Evolutionary conservation across 805 yeast genomes (phyloP).

Genomic region (Ogataea pignaliae): DNA sequence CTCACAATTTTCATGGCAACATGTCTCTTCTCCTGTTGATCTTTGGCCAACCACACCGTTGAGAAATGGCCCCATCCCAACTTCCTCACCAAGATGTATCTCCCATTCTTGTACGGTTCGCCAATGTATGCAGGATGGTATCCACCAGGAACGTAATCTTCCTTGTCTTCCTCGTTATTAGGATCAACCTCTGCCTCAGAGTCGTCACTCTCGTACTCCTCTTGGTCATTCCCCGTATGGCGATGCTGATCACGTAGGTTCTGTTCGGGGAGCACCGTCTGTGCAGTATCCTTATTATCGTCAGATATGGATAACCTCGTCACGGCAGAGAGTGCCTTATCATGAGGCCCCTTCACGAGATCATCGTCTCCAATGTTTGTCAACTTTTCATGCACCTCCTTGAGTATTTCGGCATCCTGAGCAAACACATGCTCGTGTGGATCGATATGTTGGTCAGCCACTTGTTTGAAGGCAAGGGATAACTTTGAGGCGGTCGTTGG

Average conservation of each 20-base stretch:
- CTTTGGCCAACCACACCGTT: constrained; percentile 86
- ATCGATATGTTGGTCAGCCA: constrained; percentile 16
- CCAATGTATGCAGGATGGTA: constrained; percentile 93
- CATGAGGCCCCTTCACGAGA: constrained; percentile 10
- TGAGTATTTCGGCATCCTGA: constrained; percentile 23
- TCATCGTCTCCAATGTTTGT: constrained; percentile 19
- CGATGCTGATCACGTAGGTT: constrained; percentile 2
- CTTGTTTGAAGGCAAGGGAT: constrained; percentile 26
- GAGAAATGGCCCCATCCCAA: constrained; percentile 99
- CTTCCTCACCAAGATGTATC: constrained; percentile 79
- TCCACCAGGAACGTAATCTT: constrained; percentile 89
- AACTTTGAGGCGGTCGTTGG: constrained; percentile 22
- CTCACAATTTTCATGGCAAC: constrained; percentile 95
- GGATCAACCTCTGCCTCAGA: constrained; percentile 31
- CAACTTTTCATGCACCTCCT: constrained; percentile 26
- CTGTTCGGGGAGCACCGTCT: no score
- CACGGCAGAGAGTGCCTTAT: constrained; percentile 2
- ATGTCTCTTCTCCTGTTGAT: constrained; percentile 54
- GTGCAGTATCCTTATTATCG: background rate
- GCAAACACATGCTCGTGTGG: constrained; percentile 21
- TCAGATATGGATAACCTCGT: constrained; percentile 12
- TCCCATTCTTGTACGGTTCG: constrained; percentile 65
- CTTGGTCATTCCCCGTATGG: constrained; percentile 24
- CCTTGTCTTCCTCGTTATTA: constrained; percentile 74
- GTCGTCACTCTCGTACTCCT: constrained; percentile 30